Base-by-base conservation (phyloP, 768 basidiomycete species). In the Mycena filopes region DNA sequence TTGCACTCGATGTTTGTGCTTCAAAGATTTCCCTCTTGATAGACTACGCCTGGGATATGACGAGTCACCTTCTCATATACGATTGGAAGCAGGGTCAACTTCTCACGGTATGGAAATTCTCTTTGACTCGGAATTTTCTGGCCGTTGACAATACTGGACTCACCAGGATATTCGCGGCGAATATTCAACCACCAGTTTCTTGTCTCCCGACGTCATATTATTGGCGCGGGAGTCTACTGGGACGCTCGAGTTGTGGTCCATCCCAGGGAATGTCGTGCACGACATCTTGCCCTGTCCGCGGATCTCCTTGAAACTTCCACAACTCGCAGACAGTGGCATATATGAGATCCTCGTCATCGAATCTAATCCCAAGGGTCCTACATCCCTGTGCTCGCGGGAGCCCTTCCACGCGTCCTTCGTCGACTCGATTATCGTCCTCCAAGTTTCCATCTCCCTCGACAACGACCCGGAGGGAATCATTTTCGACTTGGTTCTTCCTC, bases 71-170 rank as follows among this genome's bases (percentile, higher is more conserved):
- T 3, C 15, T 50, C 10, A 28, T 60, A 23, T 60, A 60, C 29
- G 59, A 60, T 26, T 51, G 59, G 59, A 43, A 33, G 18, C 20
- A 33, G 21, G 59, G 49, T 15, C 6, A 3, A 2, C 59, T 60
- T 3, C 49, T 51, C n/a, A 53, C 45, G 59, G 59, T 60, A 51
- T 11, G n/a, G 25, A 31, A 6, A 36, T 36, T 2, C 4, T 15
- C 36, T 36, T 36, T 15, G 10, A 36, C 11, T 36, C 36, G 36
- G 2, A 36, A 36, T 36, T 33, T 36, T 10, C 11, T 36, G 36
- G 36, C 36, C 36, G 10, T 36, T 36, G 36, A 36, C 36, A 28
- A 1, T 18, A 18, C n/a, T n/a, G n/a, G n/a, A n/a, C n/a, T n/a
- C 42, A 38, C 12, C 31, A 50, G 40, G 48, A 60, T 18, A 18